Conservation (phyloP, 1,284 basidiomycete genomes). For the Lignosus rhinocerotis region DNA sequence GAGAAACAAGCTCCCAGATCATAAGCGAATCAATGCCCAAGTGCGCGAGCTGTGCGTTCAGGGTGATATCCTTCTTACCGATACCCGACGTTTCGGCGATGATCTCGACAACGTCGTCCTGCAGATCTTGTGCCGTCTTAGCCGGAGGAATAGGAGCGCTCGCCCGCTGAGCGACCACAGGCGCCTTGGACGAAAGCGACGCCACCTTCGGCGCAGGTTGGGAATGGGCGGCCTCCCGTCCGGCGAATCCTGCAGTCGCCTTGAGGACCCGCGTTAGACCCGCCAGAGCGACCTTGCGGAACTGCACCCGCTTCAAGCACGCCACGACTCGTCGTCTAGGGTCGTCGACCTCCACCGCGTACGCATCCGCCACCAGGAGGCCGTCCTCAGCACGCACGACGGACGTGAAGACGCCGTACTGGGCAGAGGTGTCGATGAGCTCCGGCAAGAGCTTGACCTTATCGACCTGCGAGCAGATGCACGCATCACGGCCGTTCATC, state of each 20-base stretch:
- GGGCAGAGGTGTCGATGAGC: conserved; percentile 40
- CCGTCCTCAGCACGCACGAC: conserved; percentile 42
- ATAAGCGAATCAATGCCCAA: conserved; percentile 60
- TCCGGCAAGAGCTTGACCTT: conserved; percentile 46
- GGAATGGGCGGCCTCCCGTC: not conserved
- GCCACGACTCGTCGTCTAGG: conserved; percentile 46
- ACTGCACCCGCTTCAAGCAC: conserved; percentile 54
- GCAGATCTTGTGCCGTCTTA: not conserved
- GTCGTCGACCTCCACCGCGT: conserved; percentile 42
- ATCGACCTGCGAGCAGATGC: conserved; percentile 61
- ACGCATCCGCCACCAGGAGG: conserved; percentile 49
- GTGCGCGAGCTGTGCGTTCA: conserved; percentile 40
- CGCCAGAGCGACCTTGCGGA: conserved; percentile 51
- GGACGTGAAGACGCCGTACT: conserved; percentile 55
- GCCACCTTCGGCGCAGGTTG: not conserved
- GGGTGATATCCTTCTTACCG: conserved; percentile 29
- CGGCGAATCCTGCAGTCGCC: conserved; percentile 31
- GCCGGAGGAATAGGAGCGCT: not conserved
- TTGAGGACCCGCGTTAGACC: conserved; percentile 47
- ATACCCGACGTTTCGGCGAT: conserved; percentile 48
- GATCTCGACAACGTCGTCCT: conserved; percentile 23
- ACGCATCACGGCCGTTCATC: conserved; percentile 45
- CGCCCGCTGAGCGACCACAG: not conserved
- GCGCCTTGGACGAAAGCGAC: not conserved
- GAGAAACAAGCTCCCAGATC: conserved; percentile 50